Evolutionary conservation across 192 early-diverging fungal species (phyloP), one percentile per base, ranked within the genome.

Genomic region (Podila horticola): DNA sequence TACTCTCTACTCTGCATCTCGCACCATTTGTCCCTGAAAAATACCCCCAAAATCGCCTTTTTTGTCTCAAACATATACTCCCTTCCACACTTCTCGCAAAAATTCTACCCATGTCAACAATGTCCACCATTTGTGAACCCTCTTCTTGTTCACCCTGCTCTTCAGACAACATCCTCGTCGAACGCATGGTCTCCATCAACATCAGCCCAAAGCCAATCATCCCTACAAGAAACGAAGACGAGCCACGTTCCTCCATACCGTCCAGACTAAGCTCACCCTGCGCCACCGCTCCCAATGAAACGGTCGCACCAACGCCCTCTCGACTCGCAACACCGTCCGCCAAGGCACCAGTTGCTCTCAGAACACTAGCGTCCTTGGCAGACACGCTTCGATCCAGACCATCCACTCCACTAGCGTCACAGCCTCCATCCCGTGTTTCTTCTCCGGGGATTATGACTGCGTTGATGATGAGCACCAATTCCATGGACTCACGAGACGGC

Each of bases 141-240:
- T 45, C 41, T 3, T 45, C 13, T 45, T 17, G 41, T 17, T 45
- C 41, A 10, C 41, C 41, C 15, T 45, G 41, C 15, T 13, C 41
- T 15, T 9, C 52, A 55, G 52, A 55, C n/a, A 1, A 2, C 52
- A 26, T n/a, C 24, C 10, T 52, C 20, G 52, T 26, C 10, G 52
- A 55, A 26, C 52, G 52, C 22, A 55, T 55, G 52, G 52, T 55
- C 6, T 55, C 52, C 22, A 55, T 55, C 52, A 55, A 55, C 52
- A 55, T 55, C 24, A 55, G 52, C n/a, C 52, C 52, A 55, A n/a
- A 17, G 8, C 52, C 52, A 55, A n/a, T 0, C 20, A n/a, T 55
- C 8, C 52, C 52, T 8, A 0, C 52, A 55, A 55, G 52, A 24
- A 22, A 10, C 20, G 13, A 17, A 45, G 41, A 17, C 13, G 13